Evolutionary conservation across 306 rosid species (phyloP).

Genomic region (Erythrophleum fordii): DNA sequence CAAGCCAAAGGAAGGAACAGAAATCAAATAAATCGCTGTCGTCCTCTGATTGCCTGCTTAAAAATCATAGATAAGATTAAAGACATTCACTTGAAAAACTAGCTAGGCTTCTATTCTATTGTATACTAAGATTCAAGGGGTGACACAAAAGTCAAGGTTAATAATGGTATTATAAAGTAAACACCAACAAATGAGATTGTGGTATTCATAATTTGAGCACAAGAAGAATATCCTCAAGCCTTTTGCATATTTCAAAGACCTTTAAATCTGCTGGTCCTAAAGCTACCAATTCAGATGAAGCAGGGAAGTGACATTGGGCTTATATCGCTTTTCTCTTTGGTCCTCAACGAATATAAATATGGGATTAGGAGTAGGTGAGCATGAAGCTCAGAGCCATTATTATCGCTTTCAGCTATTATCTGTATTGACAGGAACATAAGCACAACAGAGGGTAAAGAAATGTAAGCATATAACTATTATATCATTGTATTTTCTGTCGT

Average conservation of each 20-base stretch:
- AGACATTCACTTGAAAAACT: neutral
- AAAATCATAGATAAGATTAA: neutral
- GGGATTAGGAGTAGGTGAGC: slow-evolving; percentile 31
- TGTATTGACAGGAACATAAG: slow-evolving; percentile 15
- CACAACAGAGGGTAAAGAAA: neutral
- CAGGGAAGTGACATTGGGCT: slow-evolving; percentile 14
- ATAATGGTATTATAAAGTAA: neutral
- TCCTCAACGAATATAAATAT: neutral
- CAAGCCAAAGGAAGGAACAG: neutral
- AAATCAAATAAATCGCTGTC: slow-evolving; percentile 7
- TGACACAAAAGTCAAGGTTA: slow-evolving; percentile 27
- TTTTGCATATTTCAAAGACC: neutral
- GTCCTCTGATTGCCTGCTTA: slow-evolving; percentile 2
- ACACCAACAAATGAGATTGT: neutral
- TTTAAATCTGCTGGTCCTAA: slow-evolving; percentile 11
- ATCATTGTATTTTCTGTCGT: neutral
- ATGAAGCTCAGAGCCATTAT: slow-evolving; percentile 13
- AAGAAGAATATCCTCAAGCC: neutral
- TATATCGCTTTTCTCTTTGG: neutral
- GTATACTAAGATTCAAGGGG: neutral
- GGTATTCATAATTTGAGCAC: neutral
- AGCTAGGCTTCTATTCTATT: neutral
- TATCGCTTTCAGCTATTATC: slow-evolving; percentile 22
- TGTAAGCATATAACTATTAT: neutral
- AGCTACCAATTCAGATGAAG: slow-evolving; percentile 30